phyloP scores from a whole-genome alignment of 257 asterid genomes.

The Avicennia marina region DNA sequence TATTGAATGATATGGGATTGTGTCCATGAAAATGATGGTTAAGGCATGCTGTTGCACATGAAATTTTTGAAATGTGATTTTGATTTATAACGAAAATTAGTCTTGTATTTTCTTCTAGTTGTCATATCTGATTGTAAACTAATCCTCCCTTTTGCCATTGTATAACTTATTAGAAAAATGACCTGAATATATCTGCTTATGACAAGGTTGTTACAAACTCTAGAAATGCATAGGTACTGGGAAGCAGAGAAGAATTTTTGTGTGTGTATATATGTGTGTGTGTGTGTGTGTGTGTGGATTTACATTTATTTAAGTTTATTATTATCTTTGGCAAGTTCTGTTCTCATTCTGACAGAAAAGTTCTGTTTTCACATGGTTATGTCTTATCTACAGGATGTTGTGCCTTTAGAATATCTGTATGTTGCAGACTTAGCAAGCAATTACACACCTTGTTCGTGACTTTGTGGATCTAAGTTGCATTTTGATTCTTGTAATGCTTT shows the following conservation, averaged over 20 bases:
- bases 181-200: constrained; percentile 10
- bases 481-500: constrained; percentile 4
- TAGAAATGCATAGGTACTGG: not conserved
- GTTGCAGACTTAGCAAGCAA: not conserved
- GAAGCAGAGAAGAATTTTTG: constrained; percentile 5
- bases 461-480: constrained; percentile 9
- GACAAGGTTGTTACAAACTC: too few species aligned
- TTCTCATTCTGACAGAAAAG: too few species aligned
- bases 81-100: not conserved
- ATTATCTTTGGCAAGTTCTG: constrained; percentile 14
- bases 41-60: constrained; percentile 5
- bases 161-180: too few species aligned
- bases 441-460: constrained; percentile 3
- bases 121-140: not conserved
- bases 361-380: too few species aligned
- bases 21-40: not conserved
- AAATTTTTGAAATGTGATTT: not conserved
- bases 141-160: too few species aligned
- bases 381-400: not conserved
- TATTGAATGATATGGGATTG: not conserved
- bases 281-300: not conserved
- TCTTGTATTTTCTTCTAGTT: not conserved
- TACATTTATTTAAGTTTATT: constrained; percentile 1
- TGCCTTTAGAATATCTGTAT: constrained; percentile 6
- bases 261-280: constrained; percentile 10